These are phyloP conservation scores for Arabidopsis arenosa DNA, from an alignment of 345 rosid genomes.

Conservation along the genomic window DNA sequence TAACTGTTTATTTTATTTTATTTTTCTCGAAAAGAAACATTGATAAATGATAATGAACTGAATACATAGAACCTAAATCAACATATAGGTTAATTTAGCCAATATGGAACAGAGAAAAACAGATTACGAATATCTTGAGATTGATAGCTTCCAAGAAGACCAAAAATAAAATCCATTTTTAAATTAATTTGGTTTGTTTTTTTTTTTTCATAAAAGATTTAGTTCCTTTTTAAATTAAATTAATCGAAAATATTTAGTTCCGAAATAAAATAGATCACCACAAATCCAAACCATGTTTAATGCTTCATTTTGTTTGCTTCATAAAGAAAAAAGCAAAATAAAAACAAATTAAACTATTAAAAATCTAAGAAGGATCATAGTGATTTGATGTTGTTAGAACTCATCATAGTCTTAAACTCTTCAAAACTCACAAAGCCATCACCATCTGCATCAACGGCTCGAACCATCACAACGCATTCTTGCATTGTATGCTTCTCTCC, in stretches of 20 bases:
- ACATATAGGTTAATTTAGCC: background rate
- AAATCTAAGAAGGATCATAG: background rate
- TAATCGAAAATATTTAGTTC: background rate
- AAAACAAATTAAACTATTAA: background rate
- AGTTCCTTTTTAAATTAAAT: background rate
- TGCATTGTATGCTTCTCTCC: slow-evolving; percentile 12
- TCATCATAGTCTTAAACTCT: slow-evolving; percentile 21
- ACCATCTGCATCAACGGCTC: background rate
- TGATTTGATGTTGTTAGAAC: background rate
- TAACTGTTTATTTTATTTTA: no score
- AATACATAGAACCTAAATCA: background rate
- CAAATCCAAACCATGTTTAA: background rate
- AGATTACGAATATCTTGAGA: background rate
- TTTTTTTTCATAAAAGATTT: background rate
- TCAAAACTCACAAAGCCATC: slow-evolving; percentile 23
- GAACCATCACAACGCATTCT: background rate
- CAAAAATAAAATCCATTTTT: background rate
- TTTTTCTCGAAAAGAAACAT: background rate
- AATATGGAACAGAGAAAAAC: background rate
- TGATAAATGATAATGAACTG: no score
- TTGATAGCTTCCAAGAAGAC: background rate
- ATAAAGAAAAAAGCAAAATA: background rate
- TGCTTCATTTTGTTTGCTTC: background rate
- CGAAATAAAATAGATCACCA: background rate
- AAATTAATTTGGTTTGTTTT: background rate